These are phyloP conservation scores for Camellia sinensis DNA, from an alignment of 148 eudicot genomes.

Conservation along the genomic window DNA sequence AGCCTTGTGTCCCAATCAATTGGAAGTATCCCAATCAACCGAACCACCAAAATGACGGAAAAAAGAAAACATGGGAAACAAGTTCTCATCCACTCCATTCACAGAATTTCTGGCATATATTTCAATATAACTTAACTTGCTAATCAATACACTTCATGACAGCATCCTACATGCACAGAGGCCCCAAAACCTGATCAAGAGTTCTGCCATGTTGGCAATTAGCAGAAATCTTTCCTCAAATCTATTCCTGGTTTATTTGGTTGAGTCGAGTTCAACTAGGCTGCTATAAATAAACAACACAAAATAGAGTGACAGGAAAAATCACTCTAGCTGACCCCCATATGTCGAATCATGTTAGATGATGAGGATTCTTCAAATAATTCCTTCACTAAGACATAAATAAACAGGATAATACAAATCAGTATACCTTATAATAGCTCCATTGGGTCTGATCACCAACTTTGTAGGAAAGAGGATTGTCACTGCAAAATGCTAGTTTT, in stretches of 20 bases:
- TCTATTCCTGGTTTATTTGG: not conserved
- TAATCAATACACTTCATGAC: too few species aligned
- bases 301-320: not conserved
- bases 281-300: not conserved
- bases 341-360: not conserved
- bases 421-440: constrained; percentile 31
- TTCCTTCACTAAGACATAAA: not conserved
- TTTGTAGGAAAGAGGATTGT: constrained; percentile 35
- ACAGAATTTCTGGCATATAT: too few species aligned
- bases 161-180: too few species aligned
- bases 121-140: too few species aligned
- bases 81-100: too few species aligned
- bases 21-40: too few species aligned
- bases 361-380: not conserved
- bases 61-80: too few species aligned
- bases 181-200: not conserved
- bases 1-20: too few species aligned
- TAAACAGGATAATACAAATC: not conserved
- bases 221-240: not conserved
- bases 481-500: constrained; percentile 55
- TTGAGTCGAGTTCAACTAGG: not conserved
- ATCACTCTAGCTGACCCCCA: not conserved
- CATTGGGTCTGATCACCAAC: constrained; percentile 20
- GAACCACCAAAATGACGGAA: too few species aligned
- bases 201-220: constrained; percentile 9